Conservation (phyloP, 2,329 filamentous ascomycete species). For the Thermochaetoides dissita region DNA sequence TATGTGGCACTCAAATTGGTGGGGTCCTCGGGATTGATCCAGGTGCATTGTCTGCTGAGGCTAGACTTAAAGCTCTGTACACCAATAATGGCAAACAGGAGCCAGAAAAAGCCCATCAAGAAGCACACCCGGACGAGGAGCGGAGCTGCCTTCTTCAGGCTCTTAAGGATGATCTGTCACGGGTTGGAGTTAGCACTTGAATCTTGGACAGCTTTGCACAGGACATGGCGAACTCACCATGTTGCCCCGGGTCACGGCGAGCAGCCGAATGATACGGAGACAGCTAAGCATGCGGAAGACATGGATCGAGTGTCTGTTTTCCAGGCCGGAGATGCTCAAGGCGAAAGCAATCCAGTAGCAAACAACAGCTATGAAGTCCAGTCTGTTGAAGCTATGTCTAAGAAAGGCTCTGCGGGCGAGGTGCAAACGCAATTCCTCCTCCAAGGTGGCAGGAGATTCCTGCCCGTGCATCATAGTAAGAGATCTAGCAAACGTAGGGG, state of each 20-base stretch:
- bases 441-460: conserved; percentile 46
- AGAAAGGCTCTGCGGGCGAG: conserved; percentile 85
- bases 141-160: conserved; percentile 88
- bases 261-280: conserved; percentile 77
- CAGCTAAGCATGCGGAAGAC: conserved; percentile 96
- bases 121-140: conserved; percentile 87
- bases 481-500: conserved; percentile 54
- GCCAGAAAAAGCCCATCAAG: conserved; percentile 92
- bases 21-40: conserved; percentile 51
- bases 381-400: conserved; percentile 85
- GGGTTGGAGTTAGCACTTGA: conserved; percentile 1
- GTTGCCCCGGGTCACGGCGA: conserved; percentile 85
- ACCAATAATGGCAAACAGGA: conserved; percentile 90
- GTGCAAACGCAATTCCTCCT: conserved; percentile 69
- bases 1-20: conserved; percentile 41
- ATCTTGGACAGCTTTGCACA: not conserved
- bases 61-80: conserved; percentile 92
- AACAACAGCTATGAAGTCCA: conserved; percentile 90
- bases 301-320: conserved; percentile 59
- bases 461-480: conserved; percentile 63
- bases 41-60: conserved; percentile 62
- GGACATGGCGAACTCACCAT: conserved; percentile 42
- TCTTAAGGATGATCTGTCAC: conserved; percentile 70
- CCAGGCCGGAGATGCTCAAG: conserved; percentile 55
- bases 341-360: conserved; percentile 87